Evolutionary conservation across 2,329 filamentous ascomycete genomes (phyloP), one percentile per base, ranked within the genome.

Genomic region (Pseudogymnoascus sp.): DNA sequence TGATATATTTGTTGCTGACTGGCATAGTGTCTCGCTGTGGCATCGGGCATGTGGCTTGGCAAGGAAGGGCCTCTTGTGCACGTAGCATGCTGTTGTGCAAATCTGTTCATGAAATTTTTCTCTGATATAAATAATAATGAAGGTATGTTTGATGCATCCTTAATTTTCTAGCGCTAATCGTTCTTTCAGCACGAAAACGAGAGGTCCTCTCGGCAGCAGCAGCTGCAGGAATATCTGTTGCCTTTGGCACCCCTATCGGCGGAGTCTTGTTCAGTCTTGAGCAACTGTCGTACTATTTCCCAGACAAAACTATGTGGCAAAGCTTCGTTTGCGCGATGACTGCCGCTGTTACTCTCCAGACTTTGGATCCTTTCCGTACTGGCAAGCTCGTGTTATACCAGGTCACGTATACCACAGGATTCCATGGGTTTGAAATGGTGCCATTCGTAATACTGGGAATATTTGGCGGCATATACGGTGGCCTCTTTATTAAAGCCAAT

Each of bases 241-340:
- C 92, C 48, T 97, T 97, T 73, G 92, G 92, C 31, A 90, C 92
- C 5, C 92, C 92, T 7, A 96, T 97, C 62, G 94, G 93, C 9
- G 93, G 93, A 55, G 93, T 97, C 21, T 78, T 97, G 18, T 97
- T 97, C 78, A 95, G 90, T 75, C 83, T 97, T n/a, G 93, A 96
- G 83, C 91, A 96, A 82, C 79, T 97, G 2, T 96, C 92, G 0
- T 97, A 97, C 74, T 97, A 97, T 74, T 97, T 97, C 69, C 93
- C 94, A 0, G 93, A 97, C 76, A 97, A 97, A 75, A 97, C 94
- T 8, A 97, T 99, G 94, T 99, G 94, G 94, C 94, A 97, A 74
- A 96, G 92, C 70, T 99, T 99, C 71, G 94, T 99, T 40, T 97
- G 94, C 70, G 94, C 94, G 72, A 97, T 97, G 92, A 90, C 96